phyloP scores from a whole-genome alignment of 257 asterid species.

The Solanum pinnatisectum region DNA sequence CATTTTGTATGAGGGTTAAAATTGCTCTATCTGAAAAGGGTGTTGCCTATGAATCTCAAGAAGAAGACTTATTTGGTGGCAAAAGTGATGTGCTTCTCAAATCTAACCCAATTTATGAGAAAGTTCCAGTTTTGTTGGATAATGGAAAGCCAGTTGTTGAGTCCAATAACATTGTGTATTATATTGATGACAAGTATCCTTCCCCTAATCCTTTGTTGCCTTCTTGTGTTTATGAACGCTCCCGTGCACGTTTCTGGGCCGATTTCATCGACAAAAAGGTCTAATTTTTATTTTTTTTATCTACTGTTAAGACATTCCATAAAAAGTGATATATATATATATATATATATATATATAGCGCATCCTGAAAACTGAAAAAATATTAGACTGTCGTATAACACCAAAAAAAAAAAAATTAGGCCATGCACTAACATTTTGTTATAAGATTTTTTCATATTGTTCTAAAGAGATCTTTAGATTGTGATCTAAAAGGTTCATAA shows the following conservation, averaged over 20 bases:
- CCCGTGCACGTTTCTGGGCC: slow-evolving; percentile 71
- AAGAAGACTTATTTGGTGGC: slow-evolving; percentile 49
- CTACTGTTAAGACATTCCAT: no score
- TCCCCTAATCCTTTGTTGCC: slow-evolving; percentile 36
- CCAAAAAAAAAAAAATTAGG: not conserved
- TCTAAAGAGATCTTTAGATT: not conserved
- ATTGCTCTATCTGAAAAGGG: slow-evolving; percentile 61
- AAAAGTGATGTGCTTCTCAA: slow-evolving; percentile 53
- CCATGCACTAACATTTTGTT: not conserved
- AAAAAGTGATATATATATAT: no score
- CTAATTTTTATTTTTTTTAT: not conserved
- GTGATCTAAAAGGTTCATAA: not conserved
- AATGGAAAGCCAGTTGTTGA: slow-evolving; percentile 54
- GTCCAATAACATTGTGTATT: slow-evolving; percentile 59
- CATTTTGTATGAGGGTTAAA: slow-evolving; percentile 42
- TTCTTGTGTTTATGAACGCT: slow-evolving; percentile 39
- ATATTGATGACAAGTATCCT: slow-evolving; percentile 60
- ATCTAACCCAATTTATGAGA: slow-evolving; percentile 57
- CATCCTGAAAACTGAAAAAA: no score
- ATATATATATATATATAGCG: no score
- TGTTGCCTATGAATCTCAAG: slow-evolving; percentile 25
- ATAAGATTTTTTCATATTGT: not conserved
- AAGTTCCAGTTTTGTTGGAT: slow-evolving; percentile 72
- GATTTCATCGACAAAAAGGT: slow-evolving; percentile 85
- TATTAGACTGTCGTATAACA: not conserved